phyloP scores from a whole-genome alignment of 345 rosid species.

The Gossypium raimondii region DNA sequence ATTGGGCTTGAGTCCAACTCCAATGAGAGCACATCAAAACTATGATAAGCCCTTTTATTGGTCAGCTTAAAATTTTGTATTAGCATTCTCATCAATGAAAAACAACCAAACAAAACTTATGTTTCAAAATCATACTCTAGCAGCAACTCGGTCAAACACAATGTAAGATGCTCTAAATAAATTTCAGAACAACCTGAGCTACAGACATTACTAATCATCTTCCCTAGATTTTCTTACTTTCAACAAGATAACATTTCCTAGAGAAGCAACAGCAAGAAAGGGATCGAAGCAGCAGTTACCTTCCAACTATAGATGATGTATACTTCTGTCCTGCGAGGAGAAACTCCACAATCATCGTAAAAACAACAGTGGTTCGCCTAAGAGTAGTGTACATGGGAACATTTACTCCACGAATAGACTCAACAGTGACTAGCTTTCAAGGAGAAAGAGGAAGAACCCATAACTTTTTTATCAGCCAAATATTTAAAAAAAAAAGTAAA shows the following conservation, averaged over 20 bases:
- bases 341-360: slow-evolving; percentile 88
- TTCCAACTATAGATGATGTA: slow-evolving; percentile 66
- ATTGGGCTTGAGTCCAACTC: background rate
- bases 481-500: background rate
- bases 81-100: background rate
- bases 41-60: background rate
- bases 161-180: background rate
- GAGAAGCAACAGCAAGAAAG: slow-evolving; percentile 3
- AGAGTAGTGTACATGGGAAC: slow-evolving; percentile 99
- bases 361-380: slow-evolving; percentile 89
- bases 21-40: background rate
- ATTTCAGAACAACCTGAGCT: background rate
- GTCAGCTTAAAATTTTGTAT: background rate
- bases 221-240: background rate
- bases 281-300: slow-evolving; percentile 36
- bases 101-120: background rate
- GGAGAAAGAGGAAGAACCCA: slow-evolving; percentile 25
- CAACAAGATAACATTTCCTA: background rate
- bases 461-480: slow-evolving; percentile 7
- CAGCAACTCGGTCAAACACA: background rate
- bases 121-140: background rate
- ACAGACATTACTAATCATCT: background rate
- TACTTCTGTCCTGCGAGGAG: slow-evolving; percentile 78
- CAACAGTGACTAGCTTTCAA: slow-evolving; percentile 85
- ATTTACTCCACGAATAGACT: slow-evolving; percentile 94